Evolutionary conservation across 495 filamentous ascomycete genomes (phyloP).

Genomic region (Annulohypoxylon stygium): DNA sequence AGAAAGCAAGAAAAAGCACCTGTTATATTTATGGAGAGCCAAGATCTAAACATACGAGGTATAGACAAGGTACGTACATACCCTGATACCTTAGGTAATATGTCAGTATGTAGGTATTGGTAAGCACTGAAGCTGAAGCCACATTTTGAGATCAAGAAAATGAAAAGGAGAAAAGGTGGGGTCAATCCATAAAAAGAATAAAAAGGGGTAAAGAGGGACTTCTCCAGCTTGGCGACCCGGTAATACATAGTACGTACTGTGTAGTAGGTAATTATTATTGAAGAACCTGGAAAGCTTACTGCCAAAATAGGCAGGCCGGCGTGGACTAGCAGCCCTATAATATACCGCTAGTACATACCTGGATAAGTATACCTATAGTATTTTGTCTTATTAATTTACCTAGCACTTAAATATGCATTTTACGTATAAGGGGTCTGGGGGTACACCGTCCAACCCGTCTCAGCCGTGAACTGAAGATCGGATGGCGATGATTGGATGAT

Average conservation of each 20-base stretch:
- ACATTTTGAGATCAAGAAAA: not conserved
- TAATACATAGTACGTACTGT: too few species aligned
- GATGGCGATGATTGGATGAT: slow-evolving; percentile 19
- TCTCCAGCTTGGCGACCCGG: too few species aligned
- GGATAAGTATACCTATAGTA: not conserved
- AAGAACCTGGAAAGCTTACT: not conserved
- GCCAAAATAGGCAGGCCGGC: not conserved
- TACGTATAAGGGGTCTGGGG: slow-evolving; percentile 8
- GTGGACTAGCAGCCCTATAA: not conserved
- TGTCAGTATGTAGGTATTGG: too few species aligned
- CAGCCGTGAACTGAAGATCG: slow-evolving; percentile 17
- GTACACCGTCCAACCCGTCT: slow-evolving; percentile 16
- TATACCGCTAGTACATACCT: not conserved
- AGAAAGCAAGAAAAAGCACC: not conserved
- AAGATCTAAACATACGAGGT: not conserved
- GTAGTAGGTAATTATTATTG: too few species aligned
- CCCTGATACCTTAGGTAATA: too few species aligned
- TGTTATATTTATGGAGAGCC: slow-evolving; percentile 17
- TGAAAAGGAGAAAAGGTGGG: slow-evolving; percentile 22
- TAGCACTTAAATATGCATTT: not conserved
- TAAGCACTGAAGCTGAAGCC: too few species aligned
- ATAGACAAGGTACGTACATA: too few species aligned
- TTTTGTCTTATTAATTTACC: not conserved
- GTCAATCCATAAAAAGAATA: not conserved
- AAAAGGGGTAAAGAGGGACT: too few species aligned